Evolutionary conservation across 805 yeast genomes (phyloP).

Genomic region (Blastobotrys muscicola): DNA sequence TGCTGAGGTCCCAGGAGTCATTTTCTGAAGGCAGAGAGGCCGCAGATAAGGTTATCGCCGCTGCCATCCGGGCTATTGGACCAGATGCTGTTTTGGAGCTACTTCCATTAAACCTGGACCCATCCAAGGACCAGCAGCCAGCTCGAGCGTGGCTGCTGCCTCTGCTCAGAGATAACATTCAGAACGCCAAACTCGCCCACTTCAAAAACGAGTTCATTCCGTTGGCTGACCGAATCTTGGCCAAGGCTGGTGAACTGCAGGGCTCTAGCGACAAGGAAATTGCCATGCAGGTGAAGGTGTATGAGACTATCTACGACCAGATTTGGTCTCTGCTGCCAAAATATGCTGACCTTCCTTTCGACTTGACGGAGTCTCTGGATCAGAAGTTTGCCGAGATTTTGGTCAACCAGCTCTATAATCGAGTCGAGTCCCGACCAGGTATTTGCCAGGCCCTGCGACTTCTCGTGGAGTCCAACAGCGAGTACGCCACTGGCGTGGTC

Average conservation of each 20-base stretch:
- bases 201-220: conserved; percentile 63
- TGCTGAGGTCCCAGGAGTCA: conserved; percentile 75
- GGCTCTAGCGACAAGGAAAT: conserved; percentile 22
- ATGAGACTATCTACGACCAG: conserved; percentile 81
- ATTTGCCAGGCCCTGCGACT: conserved; percentile 74
- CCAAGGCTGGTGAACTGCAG: conserved; percentile 17
- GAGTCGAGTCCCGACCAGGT: conserved; percentile 65
- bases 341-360: conserved; percentile 80
- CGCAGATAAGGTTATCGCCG: conserved; percentile 71
- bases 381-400: conserved; percentile 70
- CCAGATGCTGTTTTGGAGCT: conserved; percentile 70
- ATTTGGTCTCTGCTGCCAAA: conserved; percentile 86
- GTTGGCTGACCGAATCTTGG: conserved; percentile 28
- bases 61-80: conserved; percentile 73
- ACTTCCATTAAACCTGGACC: conserved; percentile 70
- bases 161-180: conserved; percentile 74
- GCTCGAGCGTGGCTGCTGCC: conserved; percentile 97
- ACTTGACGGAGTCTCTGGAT: conserved; percentile 52
- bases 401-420: conserved; percentile 64
- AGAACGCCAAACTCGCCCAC: conserved; percentile 56
- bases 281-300: conserved; percentile 68
- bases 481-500: conserved; percentile 51
- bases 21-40: conserved; percentile 55
- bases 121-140: conserved; percentile 40
- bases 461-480: conserved; percentile 63